Evolutionary conservation across 2,329 filamentous ascomycete species (phyloP), one percentile per base, ranked within the genome.

Genomic region (Paramyrothecium roridum): DNA sequence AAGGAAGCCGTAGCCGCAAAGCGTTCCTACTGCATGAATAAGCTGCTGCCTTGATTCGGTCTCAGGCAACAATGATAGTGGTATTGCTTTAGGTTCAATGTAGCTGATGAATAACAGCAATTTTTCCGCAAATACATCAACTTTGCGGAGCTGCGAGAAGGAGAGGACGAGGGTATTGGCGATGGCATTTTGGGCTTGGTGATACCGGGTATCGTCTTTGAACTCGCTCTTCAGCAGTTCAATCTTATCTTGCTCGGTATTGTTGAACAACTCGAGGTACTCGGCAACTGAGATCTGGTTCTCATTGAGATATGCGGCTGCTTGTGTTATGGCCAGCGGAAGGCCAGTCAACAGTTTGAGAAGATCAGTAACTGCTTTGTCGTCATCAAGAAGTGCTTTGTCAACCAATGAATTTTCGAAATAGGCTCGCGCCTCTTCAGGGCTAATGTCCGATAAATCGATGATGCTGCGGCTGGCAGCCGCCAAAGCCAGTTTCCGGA

Each of bases 81-180:
- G 71, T 26, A 79, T 74, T 0, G 67, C 67, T 56, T 72, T 73
- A 1, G 70, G 66, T 56, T 76, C 70, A 50, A 80, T 70, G 43
- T 63, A 75, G 3, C 72, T 71, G 34, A 78, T 68, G 54, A 79
- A 76, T 1, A 63, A 68, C 1, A 80, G 63, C 48, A 75, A 61
- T 1, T 70, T 53, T 50, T 69, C 71, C 3, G 76, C 75, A 12
- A 60, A 26, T 3, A 51, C 16, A 55, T 73, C 56, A 1, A 21
- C 54, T 20, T 56, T 52, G 6, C 60, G 62, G n/a, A 78, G 73
- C 23, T 73, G 66, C 13, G 74, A 59, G 20, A 80, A 75, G 0
- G 76, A 77, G 8, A 78, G 63, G 1, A 74, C 53, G 69, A 68
- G 71, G 13, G 73, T 72, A 1, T 61, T 62, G 21, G 65, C 67